A percentile compares a stretch with the other conserved stretches of the same genome.
phyloP scores from a whole-genome alignment of 345 rosid genomes.

The Aegle marmelos region DNA sequence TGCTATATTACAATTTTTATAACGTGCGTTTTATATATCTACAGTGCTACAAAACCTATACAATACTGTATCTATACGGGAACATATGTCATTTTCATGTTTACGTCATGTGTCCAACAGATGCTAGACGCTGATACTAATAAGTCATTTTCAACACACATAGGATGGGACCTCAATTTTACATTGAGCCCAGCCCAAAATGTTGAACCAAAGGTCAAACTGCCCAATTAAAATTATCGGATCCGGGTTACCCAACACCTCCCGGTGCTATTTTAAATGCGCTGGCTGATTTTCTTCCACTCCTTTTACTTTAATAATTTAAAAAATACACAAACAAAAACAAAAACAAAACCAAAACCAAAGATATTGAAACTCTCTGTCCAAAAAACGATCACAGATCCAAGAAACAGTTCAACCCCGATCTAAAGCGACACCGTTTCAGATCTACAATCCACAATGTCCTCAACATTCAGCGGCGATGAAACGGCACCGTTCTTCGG shows the following conservation, averaged over 20 bases:
- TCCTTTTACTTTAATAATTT: neutral
- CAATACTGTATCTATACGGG: no score
- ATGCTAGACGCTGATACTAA: no score
- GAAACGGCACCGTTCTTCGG: slow-evolving; percentile 89
- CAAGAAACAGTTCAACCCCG: neutral
- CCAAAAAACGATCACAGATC: neutral
- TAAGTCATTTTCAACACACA: no score
- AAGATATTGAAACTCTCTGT: neutral
- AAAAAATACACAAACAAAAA: neutral
- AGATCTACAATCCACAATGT: slow-evolving; percentile 47
- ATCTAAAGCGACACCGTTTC: slow-evolving; percentile 14
- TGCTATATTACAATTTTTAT: no score
- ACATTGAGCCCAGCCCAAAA: no score
- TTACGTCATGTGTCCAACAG: no score
- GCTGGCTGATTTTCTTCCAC: neutral
- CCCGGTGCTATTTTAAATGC: neutral
- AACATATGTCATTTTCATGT: no score
- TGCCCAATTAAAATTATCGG: neutral
- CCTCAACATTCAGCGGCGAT: slow-evolving; percentile 69
- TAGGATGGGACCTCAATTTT: no score
- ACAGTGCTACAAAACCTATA: no score
- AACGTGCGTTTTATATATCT: no score
- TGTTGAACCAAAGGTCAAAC: no score
- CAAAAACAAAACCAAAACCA: neutral
- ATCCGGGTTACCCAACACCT: neutral